Base-by-base conservation (phyloP, 345 rosid genomes). In the Trapa bicornis region DNA sequence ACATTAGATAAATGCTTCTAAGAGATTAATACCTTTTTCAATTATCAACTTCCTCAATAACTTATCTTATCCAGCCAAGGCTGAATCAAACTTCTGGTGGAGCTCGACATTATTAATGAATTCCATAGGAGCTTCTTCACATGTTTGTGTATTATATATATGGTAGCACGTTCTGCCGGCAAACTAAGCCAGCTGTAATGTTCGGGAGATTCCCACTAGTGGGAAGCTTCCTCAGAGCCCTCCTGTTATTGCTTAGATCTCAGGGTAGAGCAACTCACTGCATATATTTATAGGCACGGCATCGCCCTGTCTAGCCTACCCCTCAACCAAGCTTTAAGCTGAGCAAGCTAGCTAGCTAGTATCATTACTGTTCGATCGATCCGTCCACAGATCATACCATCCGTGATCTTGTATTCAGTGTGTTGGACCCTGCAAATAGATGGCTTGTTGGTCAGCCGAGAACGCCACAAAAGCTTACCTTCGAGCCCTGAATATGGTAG, bases 401-500 rank as follows among this genome's bases (percentile, higher is more conserved):
- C 41, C 12, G 1, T 12, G 56, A 50, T 50, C 13, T 41, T 37
- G 13, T 22, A 37, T 37, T 37, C 11, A 45, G 48, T 22, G 11
- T 45, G 48, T 22, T 22, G 29, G 29, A 22, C 48, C 29, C 17
- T 5, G 3, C 15, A 3, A 39, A 33, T n/a, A 36, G 22, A 69
- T 69, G 71, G 71, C 75, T 68, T 47, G 69, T 68, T 83, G 87
- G 82, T 86, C 87, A 38, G 75, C 86, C 67, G 86, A 86, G 75
- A 86, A 86, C 50, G 90, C 90, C 67, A 80, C 77, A 36, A 75
- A 73, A 65, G 90, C 90, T 76, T 81, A 78, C 68, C 82, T 83
- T 70, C 22, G 77, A 69, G 71, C 87, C 39, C 48, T 86, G 53
- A 77, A 75, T 68, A 81, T 81, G 86, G 82, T 83, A 65, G 61